Evolutionary conservation across 2,329 filamentous ascomycete species (phyloP).

Genomic region (Talaromyces sp.): DNA sequence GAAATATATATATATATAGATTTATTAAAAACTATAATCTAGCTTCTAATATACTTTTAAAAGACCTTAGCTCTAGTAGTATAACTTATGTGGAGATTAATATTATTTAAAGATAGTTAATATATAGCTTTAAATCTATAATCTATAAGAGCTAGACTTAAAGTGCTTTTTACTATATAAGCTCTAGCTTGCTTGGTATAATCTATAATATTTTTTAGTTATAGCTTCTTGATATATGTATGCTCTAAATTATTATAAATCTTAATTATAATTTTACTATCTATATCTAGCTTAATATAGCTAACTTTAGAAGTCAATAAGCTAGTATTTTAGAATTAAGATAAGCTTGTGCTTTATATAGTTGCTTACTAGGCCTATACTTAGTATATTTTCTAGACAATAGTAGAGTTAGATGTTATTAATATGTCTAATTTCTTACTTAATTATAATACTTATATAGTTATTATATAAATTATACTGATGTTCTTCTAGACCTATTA

Average conservation of each 20-base stretch:
- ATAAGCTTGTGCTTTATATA: not conserved
- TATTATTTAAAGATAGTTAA: not conserved
- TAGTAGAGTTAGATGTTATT: not conserved
- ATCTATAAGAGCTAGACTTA: not conserved
- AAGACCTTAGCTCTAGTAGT: not conserved
- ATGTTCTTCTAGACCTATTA: not conserved
- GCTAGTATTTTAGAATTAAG: not conserved
- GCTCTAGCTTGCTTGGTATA: not conserved
- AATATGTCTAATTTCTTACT: not conserved
- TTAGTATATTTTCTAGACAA: not conserved
- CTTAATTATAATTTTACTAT: not conserved
- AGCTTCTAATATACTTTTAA: too few species aligned
- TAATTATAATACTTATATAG: not conserved
- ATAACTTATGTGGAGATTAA: not conserved
- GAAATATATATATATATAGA: too few species aligned
- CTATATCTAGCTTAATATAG: not conserved
- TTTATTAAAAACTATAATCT: too few species aligned
- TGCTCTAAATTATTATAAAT: not conserved
- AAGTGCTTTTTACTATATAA: not conserved
- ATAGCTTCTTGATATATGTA: not conserved
- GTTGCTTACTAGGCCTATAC: not conserved
- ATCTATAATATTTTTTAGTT: not conserved
- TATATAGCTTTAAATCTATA: not conserved
- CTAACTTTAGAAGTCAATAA: not conserved
- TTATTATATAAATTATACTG: not conserved